Percentiles rank a stretch among this genome's conserved stretches.
phyloP scores from a whole-genome alignment of 805 yeast genomes.

The Starmerella apicola region DNA sequence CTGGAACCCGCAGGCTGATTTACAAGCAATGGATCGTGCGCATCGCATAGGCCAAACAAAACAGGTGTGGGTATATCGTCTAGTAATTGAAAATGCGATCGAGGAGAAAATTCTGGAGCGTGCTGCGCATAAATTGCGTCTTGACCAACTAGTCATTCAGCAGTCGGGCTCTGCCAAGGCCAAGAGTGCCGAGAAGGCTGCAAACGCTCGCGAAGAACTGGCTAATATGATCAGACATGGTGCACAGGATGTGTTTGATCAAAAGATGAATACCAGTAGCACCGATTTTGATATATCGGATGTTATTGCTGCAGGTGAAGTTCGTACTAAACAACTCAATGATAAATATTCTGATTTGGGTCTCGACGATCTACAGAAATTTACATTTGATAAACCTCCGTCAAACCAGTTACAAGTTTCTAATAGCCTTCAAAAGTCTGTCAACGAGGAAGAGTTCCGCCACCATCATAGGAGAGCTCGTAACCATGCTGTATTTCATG shows the following conservation, averaged over 20 bases:
- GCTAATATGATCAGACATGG: slow-evolving; percentile 95
- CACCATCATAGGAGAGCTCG: slow-evolving; percentile 32
- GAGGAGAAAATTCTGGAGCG: slow-evolving; percentile 92
- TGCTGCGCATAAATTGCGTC: slow-evolving; percentile 84
- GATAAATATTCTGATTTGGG: slow-evolving; percentile 77
- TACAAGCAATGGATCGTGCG: slow-evolving; percentile 97
- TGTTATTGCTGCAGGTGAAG: slow-evolving; percentile 68
- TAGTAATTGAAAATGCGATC: slow-evolving; percentile 91
- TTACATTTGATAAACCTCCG: slow-evolving; percentile 51
- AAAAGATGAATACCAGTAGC: slow-evolving; percentile 23
- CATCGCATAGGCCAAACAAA: slow-evolving; percentile 95
- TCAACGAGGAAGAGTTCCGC: slow-evolving; percentile 17
- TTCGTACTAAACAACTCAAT: slow-evolving; percentile 65
- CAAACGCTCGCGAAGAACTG: slow-evolving; percentile 59
- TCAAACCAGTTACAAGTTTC: slow-evolving; percentile 11
- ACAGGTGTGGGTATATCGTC: slow-evolving; percentile 82
- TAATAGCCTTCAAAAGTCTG: slow-evolving; percentile 11
- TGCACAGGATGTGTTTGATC: slow-evolving; percentile 73
- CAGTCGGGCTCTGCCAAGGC: slow-evolving; percentile 46
- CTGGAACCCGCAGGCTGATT: slow-evolving; percentile 97
- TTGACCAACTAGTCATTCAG: slow-evolving; percentile 91
- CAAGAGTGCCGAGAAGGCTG: slow-evolving; percentile 19
- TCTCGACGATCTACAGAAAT: slow-evolving; percentile 83
- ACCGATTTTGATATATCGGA: slow-evolving; percentile 54
- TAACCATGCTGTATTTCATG: slow-evolving; percentile 52